Conservation (phyloP, 148 eudicot species). For the Rhododendron williamsianum region DNA sequence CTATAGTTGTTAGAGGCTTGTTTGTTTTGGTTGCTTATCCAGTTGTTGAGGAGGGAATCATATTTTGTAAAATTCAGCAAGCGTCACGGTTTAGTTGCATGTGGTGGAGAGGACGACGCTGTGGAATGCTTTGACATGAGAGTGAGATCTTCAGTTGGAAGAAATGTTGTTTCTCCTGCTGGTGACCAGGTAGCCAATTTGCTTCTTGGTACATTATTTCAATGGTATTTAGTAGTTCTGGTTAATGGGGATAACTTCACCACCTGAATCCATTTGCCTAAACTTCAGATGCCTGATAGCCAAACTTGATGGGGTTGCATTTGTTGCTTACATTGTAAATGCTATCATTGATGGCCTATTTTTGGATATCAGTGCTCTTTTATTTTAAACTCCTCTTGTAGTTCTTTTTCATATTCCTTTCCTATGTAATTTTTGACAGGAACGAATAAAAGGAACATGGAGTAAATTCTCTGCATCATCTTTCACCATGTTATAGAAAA, state of each 20-base stretch:
- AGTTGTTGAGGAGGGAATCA: slow-evolving; percentile 7
- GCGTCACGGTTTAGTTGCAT: slow-evolving; percentile 85
- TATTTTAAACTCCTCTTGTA: background rate
- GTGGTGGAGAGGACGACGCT: slow-evolving; percentile 89
- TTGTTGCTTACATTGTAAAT: background rate
- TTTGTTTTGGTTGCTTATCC: background rate
- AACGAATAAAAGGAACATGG: background rate
- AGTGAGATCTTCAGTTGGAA: slow-evolving; percentile 68
- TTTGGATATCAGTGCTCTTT: background rate
- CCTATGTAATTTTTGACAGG: background rate
- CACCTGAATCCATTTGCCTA: background rate
- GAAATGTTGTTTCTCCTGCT: slow-evolving; percentile 60
- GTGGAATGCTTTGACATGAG: slow-evolving; percentile 98
- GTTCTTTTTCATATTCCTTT: background rate
- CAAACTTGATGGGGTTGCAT: background rate
- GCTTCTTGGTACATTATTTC: background rate
- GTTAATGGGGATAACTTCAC: background rate
- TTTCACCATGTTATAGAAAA: background rate
- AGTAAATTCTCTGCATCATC: background rate
- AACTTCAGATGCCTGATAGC: background rate
- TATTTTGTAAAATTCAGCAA: slow-evolving; percentile 43
- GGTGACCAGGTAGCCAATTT: slow-evolving; percentile 52
- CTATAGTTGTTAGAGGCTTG: background rate
- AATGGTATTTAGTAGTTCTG: background rate
- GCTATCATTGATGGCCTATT: background rate